Percentiles rank a stretch among this genome's conserved stretches.
These are phyloP conservation scores for Acer campestre DNA, from an alignment of 345 rosid genomes.

Conservation along the genomic window DNA sequence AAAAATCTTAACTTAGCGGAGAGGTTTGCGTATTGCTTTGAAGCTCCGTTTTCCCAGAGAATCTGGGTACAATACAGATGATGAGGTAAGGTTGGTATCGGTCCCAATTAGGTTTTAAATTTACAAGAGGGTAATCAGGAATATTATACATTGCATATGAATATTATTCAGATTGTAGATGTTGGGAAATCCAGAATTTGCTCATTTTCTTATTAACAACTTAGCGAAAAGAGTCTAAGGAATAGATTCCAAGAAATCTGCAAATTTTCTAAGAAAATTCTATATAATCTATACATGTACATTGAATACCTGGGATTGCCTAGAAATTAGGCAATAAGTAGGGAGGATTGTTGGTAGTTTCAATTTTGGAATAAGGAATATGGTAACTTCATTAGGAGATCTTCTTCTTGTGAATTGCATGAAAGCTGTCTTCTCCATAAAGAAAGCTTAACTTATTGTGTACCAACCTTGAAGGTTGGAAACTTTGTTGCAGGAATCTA, in stretches of 20 bases:
- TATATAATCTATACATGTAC: background rate
- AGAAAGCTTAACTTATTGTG: conserved; percentile 24
- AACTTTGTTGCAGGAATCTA: conserved; percentile 24
- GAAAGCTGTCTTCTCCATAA: conserved; percentile 28
- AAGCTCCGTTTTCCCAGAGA: background rate
- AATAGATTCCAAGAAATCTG: background rate
- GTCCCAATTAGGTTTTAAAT: too few relatives aligned
- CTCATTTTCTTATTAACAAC: background rate
- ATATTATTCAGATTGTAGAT: background rate
- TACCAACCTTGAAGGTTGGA: conserved; percentile 19
- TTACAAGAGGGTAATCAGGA: background rate
- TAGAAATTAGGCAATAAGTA: background rate
- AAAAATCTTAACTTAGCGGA: too few relatives aligned
- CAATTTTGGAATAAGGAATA: conserved; percentile 5
- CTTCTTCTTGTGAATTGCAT: conserved; percentile 24
- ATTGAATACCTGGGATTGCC: background rate
- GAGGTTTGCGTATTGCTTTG: background rate
- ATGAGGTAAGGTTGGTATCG: background rate
- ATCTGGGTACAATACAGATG: background rate
- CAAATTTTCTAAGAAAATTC: background rate
- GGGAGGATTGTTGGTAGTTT: background rate
- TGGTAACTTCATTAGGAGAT: background rate
- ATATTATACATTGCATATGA: background rate
- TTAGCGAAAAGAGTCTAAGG: background rate
- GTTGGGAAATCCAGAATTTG: background rate